Evolutionary conservation across 352 stramenopile species (phyloP).

Genomic region (Globisporangium cederbergense): DNA sequence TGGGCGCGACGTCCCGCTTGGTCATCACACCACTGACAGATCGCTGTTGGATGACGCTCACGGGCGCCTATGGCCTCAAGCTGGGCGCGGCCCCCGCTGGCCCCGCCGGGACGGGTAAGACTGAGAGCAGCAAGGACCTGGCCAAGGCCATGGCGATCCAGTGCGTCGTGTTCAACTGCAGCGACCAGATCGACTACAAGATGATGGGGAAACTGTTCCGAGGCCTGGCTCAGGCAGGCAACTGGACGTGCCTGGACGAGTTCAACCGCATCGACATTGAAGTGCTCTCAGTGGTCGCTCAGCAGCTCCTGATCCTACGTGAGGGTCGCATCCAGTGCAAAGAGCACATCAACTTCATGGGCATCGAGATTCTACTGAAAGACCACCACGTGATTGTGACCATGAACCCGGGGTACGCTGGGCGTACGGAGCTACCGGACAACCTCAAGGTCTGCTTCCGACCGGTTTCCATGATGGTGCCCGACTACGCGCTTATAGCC

Average conservation of each 20-base stretch:
- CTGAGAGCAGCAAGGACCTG: slow-evolving; percentile 95
- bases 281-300: slow-evolving; percentile 93
- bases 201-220: slow-evolving; percentile 97
- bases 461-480: slow-evolving; percentile 96
- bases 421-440: slow-evolving; percentile 94
- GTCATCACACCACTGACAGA: slow-evolving; percentile 90
- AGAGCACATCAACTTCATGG: slow-evolving; percentile 95
- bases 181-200: slow-evolving; percentile 95
- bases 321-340: slow-evolving; percentile 81
- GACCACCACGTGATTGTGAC: slow-evolving; percentile 98
- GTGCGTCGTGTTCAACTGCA: slow-evolving; percentile 96
- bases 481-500: slow-evolving; percentile 93
- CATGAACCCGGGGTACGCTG: slow-evolving; percentile 97
- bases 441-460: slow-evolving; percentile 97
- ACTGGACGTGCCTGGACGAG: slow-evolving; percentile 90
- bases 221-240: slow-evolving; percentile 87
- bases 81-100: slow-evolving; percentile 91
- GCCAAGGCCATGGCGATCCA: slow-evolving; percentile 93
- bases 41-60: slow-evolving; percentile 96
- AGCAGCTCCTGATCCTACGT: slow-evolving; percentile 82
- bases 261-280: slow-evolving; percentile 96
- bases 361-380: slow-evolving; percentile 93
- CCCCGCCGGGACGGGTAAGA: slow-evolving; percentile 95
- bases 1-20: slow-evolving; percentile 87
- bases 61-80: slow-evolving; percentile 90